phyloP scores from a whole-genome alignment of 2,329 filamentous ascomycete species.

The Pyrenochaeta sp. region DNA sequence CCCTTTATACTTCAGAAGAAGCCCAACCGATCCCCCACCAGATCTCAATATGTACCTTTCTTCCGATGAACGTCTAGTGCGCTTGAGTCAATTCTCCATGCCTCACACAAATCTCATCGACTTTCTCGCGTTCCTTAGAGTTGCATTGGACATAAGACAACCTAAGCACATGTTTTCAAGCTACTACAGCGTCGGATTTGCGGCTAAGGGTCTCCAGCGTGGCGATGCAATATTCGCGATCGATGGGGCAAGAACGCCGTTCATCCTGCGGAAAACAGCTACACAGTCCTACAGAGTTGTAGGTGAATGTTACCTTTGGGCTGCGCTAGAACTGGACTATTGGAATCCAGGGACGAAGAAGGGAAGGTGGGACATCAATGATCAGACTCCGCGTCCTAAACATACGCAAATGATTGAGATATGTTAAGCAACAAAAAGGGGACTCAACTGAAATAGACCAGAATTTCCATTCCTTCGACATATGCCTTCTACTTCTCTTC shows the following conservation, averaged over 20 bases:
- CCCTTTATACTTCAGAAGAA: no score
- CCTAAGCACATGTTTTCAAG: neutral
- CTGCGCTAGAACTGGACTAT: conserved; percentile 10
- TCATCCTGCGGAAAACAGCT: conserved; percentile 3
- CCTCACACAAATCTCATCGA: neutral
- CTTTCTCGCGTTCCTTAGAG: neutral
- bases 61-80: neutral
- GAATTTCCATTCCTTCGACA: neutral
- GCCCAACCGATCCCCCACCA: no score
- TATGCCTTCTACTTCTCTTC: no score
- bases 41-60: no score
- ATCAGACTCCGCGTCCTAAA: neutral
- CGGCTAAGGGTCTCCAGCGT: neutral
- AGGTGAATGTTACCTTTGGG: conserved; percentile 17
- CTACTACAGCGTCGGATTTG: conserved; percentile 3
- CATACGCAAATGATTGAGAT: neutral
- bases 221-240: conserved; percentile 10
- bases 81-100: neutral
- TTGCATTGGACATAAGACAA: neutral
- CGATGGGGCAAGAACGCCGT: conserved; percentile 10
- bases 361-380: neutral
- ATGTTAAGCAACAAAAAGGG: neutral
- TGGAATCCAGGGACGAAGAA: conserved; percentile 18
- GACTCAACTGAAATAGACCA: neutral
- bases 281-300: conserved; percentile 3